Base-by-base conservation (phyloP, 2,329 filamentous ascomycete species). In the Ceratocystis smalleyi region DNA sequence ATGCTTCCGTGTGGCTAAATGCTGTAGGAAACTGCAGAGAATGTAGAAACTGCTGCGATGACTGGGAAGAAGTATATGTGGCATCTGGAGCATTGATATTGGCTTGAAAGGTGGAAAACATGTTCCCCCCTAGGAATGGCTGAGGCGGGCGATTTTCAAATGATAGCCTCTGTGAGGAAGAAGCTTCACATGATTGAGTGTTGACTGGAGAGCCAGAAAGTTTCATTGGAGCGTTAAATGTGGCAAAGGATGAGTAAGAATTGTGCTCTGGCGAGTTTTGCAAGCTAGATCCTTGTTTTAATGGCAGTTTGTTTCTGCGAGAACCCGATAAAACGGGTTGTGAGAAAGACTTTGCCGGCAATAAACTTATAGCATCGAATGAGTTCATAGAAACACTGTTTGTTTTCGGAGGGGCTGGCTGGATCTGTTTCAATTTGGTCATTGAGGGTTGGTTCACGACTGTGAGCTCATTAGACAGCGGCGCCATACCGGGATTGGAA, bases 381-480 rank as follows among this genome's bases (percentile, higher is more conserved):
- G 22, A 27, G 47, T 22, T 51, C 19, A 27, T 15, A 19, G 47
- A 10, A 51, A 51, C 10, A 32, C 8, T 35, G 6, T 32, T 17
- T 57, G 62, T 47, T 30, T 32, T 51, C 27, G 59, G 62, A 35
- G 59, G 63, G 27, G 65, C 61, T 8, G 65, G 62, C 8, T 64
- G 47, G 17, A 62, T 66, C 6, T 22, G 15, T 30, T 35, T 35
- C 54, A 57, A 62, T 45, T 27, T 62, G 43, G 27, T 57, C 32
- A 59, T 43, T 27, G 43, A 43, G 32, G 30, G 63, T 61, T 75
- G 73, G 64, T 74, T 73, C 63, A 75, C 71, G 49, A 75, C 69
- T 62, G 74, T 72, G 67, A 73, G 73, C 35, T 73, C 72, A 47
- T 70, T 71, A 54, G 70, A 65, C 1, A 70, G 67, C 6, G 71